Conservation (phyloP, 306 rosid species). For the Sindora glabra region DNA sequence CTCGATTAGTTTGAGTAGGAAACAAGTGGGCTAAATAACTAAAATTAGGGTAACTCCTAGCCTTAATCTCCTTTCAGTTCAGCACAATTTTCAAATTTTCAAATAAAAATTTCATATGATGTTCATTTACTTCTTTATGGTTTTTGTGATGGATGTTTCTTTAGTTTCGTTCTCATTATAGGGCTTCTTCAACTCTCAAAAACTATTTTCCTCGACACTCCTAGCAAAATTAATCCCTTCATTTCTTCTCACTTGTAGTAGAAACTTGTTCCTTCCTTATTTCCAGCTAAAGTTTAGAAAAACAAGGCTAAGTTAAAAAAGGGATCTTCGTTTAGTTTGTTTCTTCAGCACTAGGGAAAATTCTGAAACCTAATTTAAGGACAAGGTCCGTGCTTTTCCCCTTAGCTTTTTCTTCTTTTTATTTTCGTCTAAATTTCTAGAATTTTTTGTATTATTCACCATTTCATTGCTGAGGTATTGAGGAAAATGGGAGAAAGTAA, state of each 20-base stretch:
- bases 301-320: not conserved
- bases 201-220: constrained; percentile 21
- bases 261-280: constrained; percentile 8
- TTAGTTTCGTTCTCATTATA: constrained; percentile 3
- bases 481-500: not conserved
- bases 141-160: too few relatives aligned
- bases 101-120: too few relatives aligned
- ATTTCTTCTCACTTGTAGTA: constrained; percentile 21
- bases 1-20: too few relatives aligned
- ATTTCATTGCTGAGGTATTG: not conserved
- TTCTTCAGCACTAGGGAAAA: constrained; percentile 46
- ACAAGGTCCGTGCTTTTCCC: constrained; percentile 28
- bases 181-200: constrained; percentile 21
- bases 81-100: too few relatives aligned
- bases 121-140: too few relatives aligned
- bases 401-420: not conserved
- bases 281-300: not conserved
- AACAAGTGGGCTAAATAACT: too few relatives aligned
- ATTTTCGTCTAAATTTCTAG: not conserved
- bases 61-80: too few relatives aligned
- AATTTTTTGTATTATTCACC: not conserved
- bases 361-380: constrained; percentile 30
- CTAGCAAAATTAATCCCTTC: constrained; percentile 18
- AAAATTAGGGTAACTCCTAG: too few relatives aligned
- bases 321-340: constrained; percentile 31